A percentile compares a stretch with the other conserved stretches of the same genome.
These are phyloP conservation scores for Calonectria naviculata DNA, from an alignment of 2,329 filamentous ascomycete genomes.

Conservation along the genomic window DNA sequence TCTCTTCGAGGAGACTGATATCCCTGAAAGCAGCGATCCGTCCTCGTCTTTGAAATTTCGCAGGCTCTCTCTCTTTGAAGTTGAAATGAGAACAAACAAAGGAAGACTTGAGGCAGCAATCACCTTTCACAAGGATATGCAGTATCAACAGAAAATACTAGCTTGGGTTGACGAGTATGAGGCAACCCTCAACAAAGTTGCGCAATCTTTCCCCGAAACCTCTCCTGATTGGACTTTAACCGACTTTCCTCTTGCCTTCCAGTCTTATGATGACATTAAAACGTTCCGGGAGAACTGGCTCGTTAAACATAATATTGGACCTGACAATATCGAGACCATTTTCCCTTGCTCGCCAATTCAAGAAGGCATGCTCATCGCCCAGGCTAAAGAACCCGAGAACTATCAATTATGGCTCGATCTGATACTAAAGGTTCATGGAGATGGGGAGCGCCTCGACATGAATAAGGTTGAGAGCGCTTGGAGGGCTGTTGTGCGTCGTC, in stretches of 20 bases:
- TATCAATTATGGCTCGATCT: background rate
- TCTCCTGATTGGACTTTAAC: background rate
- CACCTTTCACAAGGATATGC: background rate
- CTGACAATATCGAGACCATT: slow-evolving; percentile 3
- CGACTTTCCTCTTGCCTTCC: background rate
- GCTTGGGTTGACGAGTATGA: background rate
- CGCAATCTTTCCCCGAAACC: background rate
- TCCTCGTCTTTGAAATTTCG: background rate
- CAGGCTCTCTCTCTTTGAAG: background rate
- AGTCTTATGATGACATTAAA: background rate
- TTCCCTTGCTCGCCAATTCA: slow-evolving; percentile 22
- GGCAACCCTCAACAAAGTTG: background rate
- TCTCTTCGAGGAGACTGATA: background rate
- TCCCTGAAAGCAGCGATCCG: background rate
- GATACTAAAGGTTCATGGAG: background rate
- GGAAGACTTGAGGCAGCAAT: background rate
- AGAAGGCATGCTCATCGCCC: slow-evolving; percentile 22
- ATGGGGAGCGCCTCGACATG: background rate
- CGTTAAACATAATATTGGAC: background rate
- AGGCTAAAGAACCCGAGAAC: slow-evolving; percentile 11
- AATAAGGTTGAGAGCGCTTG: slow-evolving; percentile 18
- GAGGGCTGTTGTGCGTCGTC: slow-evolving; percentile 14
- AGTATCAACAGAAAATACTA: background rate
- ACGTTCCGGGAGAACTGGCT: background rate
- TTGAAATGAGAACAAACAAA: background rate